Evolutionary conservation across 2,329 filamentous ascomycete genomes (phyloP), one percentile per base, ranked within the genome.

Genomic region (Colletotrichum sansevieriae): DNA sequence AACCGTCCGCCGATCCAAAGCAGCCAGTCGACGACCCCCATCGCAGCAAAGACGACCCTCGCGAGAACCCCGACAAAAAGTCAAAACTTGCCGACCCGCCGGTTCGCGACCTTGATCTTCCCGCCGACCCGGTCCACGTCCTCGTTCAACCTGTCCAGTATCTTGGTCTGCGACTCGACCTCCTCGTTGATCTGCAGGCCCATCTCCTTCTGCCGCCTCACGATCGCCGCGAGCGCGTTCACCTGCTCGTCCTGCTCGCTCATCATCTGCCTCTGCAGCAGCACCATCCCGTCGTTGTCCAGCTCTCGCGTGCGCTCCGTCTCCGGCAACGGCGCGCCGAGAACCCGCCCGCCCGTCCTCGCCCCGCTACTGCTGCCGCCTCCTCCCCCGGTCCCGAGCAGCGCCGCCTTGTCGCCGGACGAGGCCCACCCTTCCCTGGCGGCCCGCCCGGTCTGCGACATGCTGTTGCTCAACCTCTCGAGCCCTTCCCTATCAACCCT

Each of bases 101-200:
- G 89, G 82, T 92, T 93, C n/a, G 90, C 92, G 69, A 95, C 88
- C 70, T 86, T 84, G 65, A 95, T 80, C 85, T 95, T 95, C 70
- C 85, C 85, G 49, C 86, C 84, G 15, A 94, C 83, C 6, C 90
- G 83, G 70, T 90, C 88, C 3, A 86, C 85, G 78, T 94, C 91
- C 63, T 89, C 83, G 71, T 91, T 90, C 70, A 94, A 76, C 72
- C 88, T 78, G 12, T 88, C 86, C 35, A 96, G 82, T 87, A 94
- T 88, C 77, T 88, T 85, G 63, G 89, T 91, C 81, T 95, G 92
- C 72, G 88, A 79, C 61, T 89, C 86, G 64, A 95, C 84, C 81
- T 95, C 93, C 57, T 90, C 87, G 71, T 92, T 87, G 75, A 96
- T 95, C 65, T 89, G 86, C 54, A 93, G 82, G 0, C 92, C 92